phyloP scores from a whole-genome alignment of 2,329 filamentous ascomycete genomes.

The Fusarium incarnatum region DNA sequence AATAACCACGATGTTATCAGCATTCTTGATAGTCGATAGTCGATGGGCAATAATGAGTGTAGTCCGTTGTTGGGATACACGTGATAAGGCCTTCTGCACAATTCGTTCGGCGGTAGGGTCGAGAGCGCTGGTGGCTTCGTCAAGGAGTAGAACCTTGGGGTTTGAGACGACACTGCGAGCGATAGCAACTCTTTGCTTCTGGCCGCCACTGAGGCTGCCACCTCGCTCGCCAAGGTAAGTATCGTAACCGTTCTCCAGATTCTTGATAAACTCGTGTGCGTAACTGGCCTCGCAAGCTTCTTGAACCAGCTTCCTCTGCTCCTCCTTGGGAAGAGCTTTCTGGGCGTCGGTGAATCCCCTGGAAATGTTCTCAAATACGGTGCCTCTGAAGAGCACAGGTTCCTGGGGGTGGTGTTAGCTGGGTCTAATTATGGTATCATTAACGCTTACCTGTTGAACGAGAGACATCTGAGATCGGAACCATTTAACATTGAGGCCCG shows the following conservation, averaged over 20 bases:
- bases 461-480: slow-evolving; percentile 60
- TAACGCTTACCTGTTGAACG: slow-evolving; percentile 46
- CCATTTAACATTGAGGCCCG: slow-evolving; percentile 58
- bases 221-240: slow-evolving; percentile 44
- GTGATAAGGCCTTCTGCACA: slow-evolving; percentile 64
- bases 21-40: slow-evolving; percentile 52
- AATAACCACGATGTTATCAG: slow-evolving; percentile 46
- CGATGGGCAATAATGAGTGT: slow-evolving; percentile 72
- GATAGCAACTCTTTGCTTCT: slow-evolving; percentile 73
- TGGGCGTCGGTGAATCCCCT: slow-evolving; percentile 38
- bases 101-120: slow-evolving; percentile 56
- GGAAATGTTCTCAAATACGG: slow-evolving; percentile 47
- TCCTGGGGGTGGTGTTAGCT: slow-evolving; percentile 20
- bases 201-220: slow-evolving; percentile 60
- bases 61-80: slow-evolving; percentile 64
- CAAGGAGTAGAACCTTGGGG: slow-evolving; percentile 70
- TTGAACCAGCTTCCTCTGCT: slow-evolving; percentile 16
- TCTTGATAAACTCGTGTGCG: slow-evolving; percentile 42
- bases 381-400: slow-evolving; percentile 42
- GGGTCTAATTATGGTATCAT: fast-evolving
- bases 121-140: slow-evolving; percentile 72
- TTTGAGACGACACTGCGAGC: slow-evolving; percentile 71
- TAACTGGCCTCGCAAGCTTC: slow-evolving; percentile 40
- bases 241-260: slow-evolving; percentile 37
- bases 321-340: background rate